Base-by-base conservation (phyloP, 2,329 filamentous ascomycete genomes). In the Albifimbria verrucaria region DNA sequence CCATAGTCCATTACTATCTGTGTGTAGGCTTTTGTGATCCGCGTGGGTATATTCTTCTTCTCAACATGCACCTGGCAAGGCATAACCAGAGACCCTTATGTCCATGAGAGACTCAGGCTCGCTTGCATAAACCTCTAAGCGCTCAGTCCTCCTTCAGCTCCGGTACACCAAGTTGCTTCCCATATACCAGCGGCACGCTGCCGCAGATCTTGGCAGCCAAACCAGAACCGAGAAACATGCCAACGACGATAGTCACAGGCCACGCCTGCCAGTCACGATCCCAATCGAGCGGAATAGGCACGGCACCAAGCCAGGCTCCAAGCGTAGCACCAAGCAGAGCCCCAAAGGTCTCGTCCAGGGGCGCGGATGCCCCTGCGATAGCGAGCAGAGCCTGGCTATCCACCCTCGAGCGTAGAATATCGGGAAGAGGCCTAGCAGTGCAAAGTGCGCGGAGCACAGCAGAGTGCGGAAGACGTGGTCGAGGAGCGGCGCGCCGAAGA, bases 241-340 rank as follows among this genome's bases (percentile, higher is more conserved):
- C 94, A 2, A 83, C 85, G 4, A 97, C 73, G 54, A 99, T 89
- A 0, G 94, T 99, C 47, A 97, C 87, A 0, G 94, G 94, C 89
- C 93, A 99, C 70, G 88, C 90, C 81, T 99, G 94, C 94, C 94
- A 99, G 62, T 96, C 92, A n/a, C 94, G 86, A 69, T 99, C 94
- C 93, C 93, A 97, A 69, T 99, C 94, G 60, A 99, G 76, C 2
- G 94, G 94, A 62, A 99, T 97, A 0, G 95, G 94, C 50, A 97
- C 85, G 7, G 94, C 94, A 3, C 94, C 94, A 42, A 96, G 74
- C 94, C 94, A 97, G 41, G 90, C 91, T 6, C 94, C 94, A 1
- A 93, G 63, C 23, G 88, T 75, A 0, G 85, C 86, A 5, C 94
- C 94, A n/a, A 92, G 70, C 10, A 90, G 79, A 2, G 85, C 90